These are phyloP conservation scores for Lasiosphaeria ovina DNA, from an alignment of 495 filamentous ascomycete species.

Conservation along the genomic window DNA sequence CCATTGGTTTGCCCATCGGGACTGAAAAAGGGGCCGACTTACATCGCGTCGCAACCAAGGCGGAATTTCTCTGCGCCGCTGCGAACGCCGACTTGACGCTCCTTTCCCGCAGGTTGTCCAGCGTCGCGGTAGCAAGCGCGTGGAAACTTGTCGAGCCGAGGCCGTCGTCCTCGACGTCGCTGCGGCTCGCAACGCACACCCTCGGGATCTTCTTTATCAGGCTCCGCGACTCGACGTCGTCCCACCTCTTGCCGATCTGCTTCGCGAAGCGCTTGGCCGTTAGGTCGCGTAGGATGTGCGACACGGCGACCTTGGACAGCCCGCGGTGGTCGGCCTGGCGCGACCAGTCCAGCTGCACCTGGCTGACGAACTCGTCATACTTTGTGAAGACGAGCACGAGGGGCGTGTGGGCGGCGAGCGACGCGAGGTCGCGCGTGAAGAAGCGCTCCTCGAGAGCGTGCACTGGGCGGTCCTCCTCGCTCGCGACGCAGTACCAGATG, in stretches of 20 bases:
- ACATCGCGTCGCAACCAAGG: slow-evolving; percentile 25
- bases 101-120: slow-evolving; percentile 19
- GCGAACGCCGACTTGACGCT: slow-evolving; percentile 26
- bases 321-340: slow-evolving; percentile 20
- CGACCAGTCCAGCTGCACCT: slow-evolving; percentile 27
- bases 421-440: slow-evolving; percentile 12
- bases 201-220: slow-evolving; percentile 9
- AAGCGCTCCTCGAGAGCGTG: slow-evolving; percentile 21
- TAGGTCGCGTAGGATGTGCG: slow-evolving; percentile 26
- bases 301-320: slow-evolving; percentile 25
- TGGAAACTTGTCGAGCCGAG: slow-evolving; percentile 14
- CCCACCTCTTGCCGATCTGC: slow-evolving; percentile 23
- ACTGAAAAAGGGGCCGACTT: slow-evolving; percentile 4
- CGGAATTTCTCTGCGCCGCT: slow-evolving; percentile 27
- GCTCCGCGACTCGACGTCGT: slow-evolving; percentile 9
- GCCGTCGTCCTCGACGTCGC: slow-evolving; percentile 15
- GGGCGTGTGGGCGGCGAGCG: slow-evolving; percentile 19
- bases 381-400: slow-evolving; percentile 28
- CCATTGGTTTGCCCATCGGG: neutral
- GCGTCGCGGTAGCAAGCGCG: slow-evolving; percentile 17
- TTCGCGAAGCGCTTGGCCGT: slow-evolving; percentile 25
- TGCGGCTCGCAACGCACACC: slow-evolving; percentile 21
- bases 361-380: slow-evolving; percentile 30
- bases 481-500: slow-evolving; percentile 34
- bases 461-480: slow-evolving; percentile 20